Conservation (phyloP, 352 stramenopile species). For the Globisporangium orthogonon region DNA sequence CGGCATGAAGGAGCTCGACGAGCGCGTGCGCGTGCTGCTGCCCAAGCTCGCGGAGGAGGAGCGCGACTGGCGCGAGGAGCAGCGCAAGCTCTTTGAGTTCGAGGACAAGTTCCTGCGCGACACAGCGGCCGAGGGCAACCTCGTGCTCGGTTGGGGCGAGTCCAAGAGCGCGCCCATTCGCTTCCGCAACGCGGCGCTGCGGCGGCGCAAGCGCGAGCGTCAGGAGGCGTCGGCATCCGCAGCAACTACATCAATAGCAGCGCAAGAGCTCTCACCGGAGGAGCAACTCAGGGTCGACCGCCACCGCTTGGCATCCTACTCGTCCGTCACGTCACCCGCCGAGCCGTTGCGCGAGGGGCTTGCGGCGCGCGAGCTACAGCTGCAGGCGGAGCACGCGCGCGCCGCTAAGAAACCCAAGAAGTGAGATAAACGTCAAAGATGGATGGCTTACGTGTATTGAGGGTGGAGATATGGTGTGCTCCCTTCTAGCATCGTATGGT, state of each 20-base stretch:
- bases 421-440: slow-evolving; percentile 10
- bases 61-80: slow-evolving; percentile 49
- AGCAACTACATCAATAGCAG: slow-evolving; percentile 8
- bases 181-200: slow-evolving; percentile 61
- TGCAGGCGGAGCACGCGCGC: slow-evolving; percentile 4
- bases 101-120: slow-evolving; percentile 69
- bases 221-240: slow-evolving; percentile 18
- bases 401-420: slow-evolving; percentile 20
- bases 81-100: slow-evolving; percentile 68
- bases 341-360: slow-evolving; percentile 35
- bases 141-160: slow-evolving; percentile 65
- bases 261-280: slow-evolving; percentile 22
- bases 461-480: background rate
- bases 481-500: no score
- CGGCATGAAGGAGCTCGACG: slow-evolving; percentile 46
- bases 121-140: slow-evolving; percentile 65
- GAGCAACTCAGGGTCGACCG: slow-evolving; percentile 58
- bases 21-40: slow-evolving; percentile 36
- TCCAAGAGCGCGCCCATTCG: slow-evolving; percentile 49
- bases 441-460: background rate
- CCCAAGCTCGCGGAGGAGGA: slow-evolving; percentile 38
- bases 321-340: slow-evolving; percentile 57
- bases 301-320: slow-evolving; percentile 64
- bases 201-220: slow-evolving; percentile 57
- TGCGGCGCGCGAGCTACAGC: slow-evolving; percentile 15